Evolutionary conservation across 106 monocot genomes (phyloP), one percentile per base, ranked within the genome.

Genomic region (Apostasia shenzhenica): DNA sequence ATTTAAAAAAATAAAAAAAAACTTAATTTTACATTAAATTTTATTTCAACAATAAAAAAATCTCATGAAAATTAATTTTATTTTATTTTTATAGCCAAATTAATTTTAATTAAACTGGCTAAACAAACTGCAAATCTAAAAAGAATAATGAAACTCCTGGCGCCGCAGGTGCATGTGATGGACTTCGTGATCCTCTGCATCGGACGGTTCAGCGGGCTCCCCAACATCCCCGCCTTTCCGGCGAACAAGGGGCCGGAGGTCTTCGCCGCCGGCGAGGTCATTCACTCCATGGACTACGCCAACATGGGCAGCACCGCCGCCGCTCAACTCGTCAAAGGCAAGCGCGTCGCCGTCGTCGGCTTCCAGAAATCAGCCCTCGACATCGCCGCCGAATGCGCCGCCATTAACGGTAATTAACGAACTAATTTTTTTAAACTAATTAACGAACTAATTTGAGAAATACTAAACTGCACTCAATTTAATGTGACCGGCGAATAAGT

Each of bases 211-310:
- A 89, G 82, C 12, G 85, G 82, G 2, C 9, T 68, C 10, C 88
- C 85, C 0, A 81, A 85, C 55, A 73, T 90, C 9, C 89, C 89
- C 0, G 48, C 54, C 1, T 90, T 90, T 48, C 83, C 85, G 4
- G 9, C 54, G 38, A 61, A 69, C 43, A 78, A 78, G 47, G 89
- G 89, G 0, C 75, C 83, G 2, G 83, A 90, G 42, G 73, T 73
- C 9, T 90, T 90, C 58, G 10, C 63, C 10, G 26, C 1, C 1
- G 89, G 89, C 1, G 55, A 72, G 54, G 85, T 83, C 41, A 80
- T 90, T 14, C 85, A 90, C 54, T 80, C 82, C 54, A 79, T 77
- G 76, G 84, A 88, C 64, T 88, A 84, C 69, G 67, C 79, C 8
- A 81, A 88, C 56, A 79, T 88, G 79, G 84, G 59, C 41, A 69